Evolutionary conservation across 345 rosid genomes (phyloP), one percentile per base, ranked within the genome.

Genomic region (Eucalyptus pumila): DNA sequence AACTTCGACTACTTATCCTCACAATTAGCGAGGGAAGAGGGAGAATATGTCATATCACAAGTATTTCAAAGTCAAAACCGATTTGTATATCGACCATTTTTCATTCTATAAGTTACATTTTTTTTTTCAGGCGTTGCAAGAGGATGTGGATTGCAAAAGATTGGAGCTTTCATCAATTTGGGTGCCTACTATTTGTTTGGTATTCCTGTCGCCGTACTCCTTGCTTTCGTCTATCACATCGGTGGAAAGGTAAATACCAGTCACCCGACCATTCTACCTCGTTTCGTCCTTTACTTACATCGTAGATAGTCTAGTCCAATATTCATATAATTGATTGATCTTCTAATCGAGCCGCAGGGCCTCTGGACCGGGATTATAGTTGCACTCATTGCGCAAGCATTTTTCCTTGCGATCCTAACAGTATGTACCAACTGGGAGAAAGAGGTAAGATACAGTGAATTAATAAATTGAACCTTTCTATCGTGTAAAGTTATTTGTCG

Each of bases 91-190:
- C 0, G 40, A 14, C 76, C 40, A n/a, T 65, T n/a, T 65, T 65
- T 15, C 11, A 65, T 65, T 9, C 37, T n/a, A 32, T 14, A 65
- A n/a, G 37, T n/a, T 32, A 45, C 45, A 30, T 69, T 52, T 52
- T 67, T 67, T 42, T 24, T 51, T 51, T 15, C 90, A 91, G 93
- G 95, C 27, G 88, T 69, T 54, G 91, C 89, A 6, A 91, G 96
- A 67, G 94, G 94, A 88, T 87, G 95, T 86, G 94, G 94, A 58
- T 89, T 93, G 96, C 94, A 91, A 86, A 90, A 90, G 19, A 72
- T 89, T 5, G 95, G 95, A 30, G 94, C 94, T 13, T 69, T 67
- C 45, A 90, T 89, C 24, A 93, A 92, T 76, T 90, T 94, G 9
- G 93, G 92, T 10, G 93, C 94, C 23, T 94, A 88, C 89, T 89